Base-by-base conservation (phyloP, 805 yeast genomes). In the Starmerella bombi region DNA sequence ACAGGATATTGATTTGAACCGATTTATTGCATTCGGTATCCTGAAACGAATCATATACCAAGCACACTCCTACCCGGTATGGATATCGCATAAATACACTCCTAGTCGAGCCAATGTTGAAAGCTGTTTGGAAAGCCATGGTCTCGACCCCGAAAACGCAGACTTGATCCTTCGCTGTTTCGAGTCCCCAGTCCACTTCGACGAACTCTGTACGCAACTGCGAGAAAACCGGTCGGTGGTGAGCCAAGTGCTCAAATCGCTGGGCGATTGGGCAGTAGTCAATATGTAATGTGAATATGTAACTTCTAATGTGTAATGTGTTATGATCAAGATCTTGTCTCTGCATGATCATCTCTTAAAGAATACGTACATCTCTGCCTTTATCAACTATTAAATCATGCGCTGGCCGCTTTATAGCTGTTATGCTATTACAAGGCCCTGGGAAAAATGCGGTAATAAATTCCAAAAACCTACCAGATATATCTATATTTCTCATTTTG, bases 11-110 rank as follows among this genome's bases (percentile, higher is more conserved):
- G 99, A 91, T 58, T 65, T 91, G 3, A 67, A 97, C 47, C 64
- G 93, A 40, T 82, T 91, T 51, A 65, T 91, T 17, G 74, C 85
- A 16, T 91, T 86, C 65, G 99, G 99, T 1, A 69, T 83, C 2
- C 64, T 83, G 19, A 71, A 84, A 45, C 84, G 93, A 0, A 53
- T 91, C 5, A 78, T 93, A 7, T 85, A 85, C 56, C 62, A 96
- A 38, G 80, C 85, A 1, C 71, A 80, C 41, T 65, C 85, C 17
- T 82, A 74, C 54, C 96, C 97, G 0, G 61, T 82, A 1, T 58
- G 44, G 43, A 30, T 40, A n/a, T 32, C 44, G 7, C 34, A 32
- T 22, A 38, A 38, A 8, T 25, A 30, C 16, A 15, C 32, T 10
- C 49, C 50, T 10, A 20, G 38, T 2, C 23, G 18, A 7, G 27